Evolutionary conservation across 2,329 filamentous ascomycete species (phyloP), one percentile per base, ranked within the genome.

Genomic region (Diplocarpon mali): DNA sequence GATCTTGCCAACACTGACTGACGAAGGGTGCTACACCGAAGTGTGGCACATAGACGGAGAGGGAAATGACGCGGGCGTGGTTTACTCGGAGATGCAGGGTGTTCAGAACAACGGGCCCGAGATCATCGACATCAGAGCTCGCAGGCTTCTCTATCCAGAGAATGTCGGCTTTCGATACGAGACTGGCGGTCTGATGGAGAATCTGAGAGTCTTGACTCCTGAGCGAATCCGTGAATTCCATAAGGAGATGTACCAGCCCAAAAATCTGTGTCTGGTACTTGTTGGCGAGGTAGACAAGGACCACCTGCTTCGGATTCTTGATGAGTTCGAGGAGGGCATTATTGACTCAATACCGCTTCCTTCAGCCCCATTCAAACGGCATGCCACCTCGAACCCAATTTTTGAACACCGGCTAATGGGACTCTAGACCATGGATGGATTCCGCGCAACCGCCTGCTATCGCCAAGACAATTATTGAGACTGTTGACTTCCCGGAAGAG

Each of bases 11-110:
- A 95, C 87, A 7, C 71, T 98, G 49, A 96, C 89, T 1, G 90
- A 98, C 63, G 84, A 89, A 45, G 87, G 80, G 10, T 95, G 93
- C 62, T 83, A 90, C 53, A 98, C 92, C 2, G 92, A 98, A 64
- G 92, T 98, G 1, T 88, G 95, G 67, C 92, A 98, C 62, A 77
- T 98, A 44, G 87, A 98, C 60, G 90, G 87, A 13, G 79, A 85
- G 54, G 92, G 92, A 45, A 84, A 96, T 52, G 92, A 98, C 72
- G 92, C 92, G 35, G 92, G 88, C 51, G 89, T 95, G 1, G 92
- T 98, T 8, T 98, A 98, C 65, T 95, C 90, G 0, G 92, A 98
- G 66, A 98, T 98, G 92, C 92, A 98, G 65, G 92, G 82, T 17
- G 80, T 95, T 2, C 85, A 96, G 61, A 94, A 94, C 60, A 81